These are phyloP conservation scores for Handroanthus guayacan DNA, from an alignment of 257 asterid genomes.

Conservation along the genomic window DNA sequence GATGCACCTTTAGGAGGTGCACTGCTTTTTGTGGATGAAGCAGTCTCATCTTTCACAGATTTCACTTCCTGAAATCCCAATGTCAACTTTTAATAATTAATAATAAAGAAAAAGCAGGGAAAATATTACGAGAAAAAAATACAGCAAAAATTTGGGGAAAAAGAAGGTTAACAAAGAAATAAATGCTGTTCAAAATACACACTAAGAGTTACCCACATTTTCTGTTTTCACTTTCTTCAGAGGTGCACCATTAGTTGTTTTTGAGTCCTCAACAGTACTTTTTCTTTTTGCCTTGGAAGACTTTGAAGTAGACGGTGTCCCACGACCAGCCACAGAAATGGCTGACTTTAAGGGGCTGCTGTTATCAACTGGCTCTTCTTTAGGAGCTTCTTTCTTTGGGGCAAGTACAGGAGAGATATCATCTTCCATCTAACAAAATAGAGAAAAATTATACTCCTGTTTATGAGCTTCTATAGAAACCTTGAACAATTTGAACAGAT, in stretches of 20 bases:
- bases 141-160: neutral
- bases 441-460: slow-evolving; percentile 6
- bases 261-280: slow-evolving; percentile 71
- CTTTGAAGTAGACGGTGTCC: slow-evolving; percentile 73
- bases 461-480: neutral
- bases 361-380: slow-evolving; percentile 82
- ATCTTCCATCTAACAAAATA: slow-evolving; percentile 62
- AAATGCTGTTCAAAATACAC: slow-evolving; percentile 7
- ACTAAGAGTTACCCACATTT: slow-evolving; percentile 52
- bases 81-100: neutral
- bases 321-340: slow-evolving; percentile 64
- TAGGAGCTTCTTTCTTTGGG: slow-evolving; percentile 82
- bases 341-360: slow-evolving; percentile 69
- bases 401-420: slow-evolving; percentile 82
- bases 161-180: neutral
- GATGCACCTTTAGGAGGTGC: slow-evolving; percentile 59
- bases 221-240: slow-evolving; percentile 85
- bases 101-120: neutral
- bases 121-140: neutral
- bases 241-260: slow-evolving; percentile 66
- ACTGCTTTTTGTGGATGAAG: slow-evolving; percentile 52
- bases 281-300: slow-evolving; percentile 84
- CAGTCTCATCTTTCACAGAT: slow-evolving; percentile 64
- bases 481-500: slow-evolving; percentile 1
- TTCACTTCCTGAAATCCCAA: slow-evolving; percentile 63